Base-by-base conservation (phyloP, 345 rosid genomes). In the Xanthoceras sorbifolium region DNA sequence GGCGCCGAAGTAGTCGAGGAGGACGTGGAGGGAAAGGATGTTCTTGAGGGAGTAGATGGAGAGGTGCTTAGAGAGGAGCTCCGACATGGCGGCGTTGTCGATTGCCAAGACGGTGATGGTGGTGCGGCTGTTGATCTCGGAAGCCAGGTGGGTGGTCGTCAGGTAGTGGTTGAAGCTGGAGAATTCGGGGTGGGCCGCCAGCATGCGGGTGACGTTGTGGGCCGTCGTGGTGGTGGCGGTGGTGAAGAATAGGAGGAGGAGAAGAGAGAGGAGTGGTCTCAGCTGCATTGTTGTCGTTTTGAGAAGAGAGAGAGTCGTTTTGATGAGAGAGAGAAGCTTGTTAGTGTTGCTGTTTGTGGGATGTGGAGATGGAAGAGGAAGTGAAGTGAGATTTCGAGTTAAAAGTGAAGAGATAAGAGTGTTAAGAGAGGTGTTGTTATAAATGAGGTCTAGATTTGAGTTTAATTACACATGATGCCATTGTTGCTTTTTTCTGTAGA, bases 151-250 rank as follows among this genome's bases (percentile, higher is more conserved):
- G 6, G 98, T 97, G 55, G 77, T 46, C 69, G 91, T 79, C 25
- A 97, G 91, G 90, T 86, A 87, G 77, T 89, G 97, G 90, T 85
- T 97, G 88, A 97, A 94, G 76, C 95, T 88, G 78, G 99, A 90
- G 87, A 92, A 84, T 10, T 81, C 74, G 0, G 97, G 98, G 84
- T 94, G 97, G 65, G 40, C 67, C 9, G 93, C 89, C 2, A 97
- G 85, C 46, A 97, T 81, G 64, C 73, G 84, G 32, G 98, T 97
- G 83, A 97, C 77, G 86, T 97, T 97, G 81, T 91, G 97, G 52
- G 88, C 97, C 55, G 81, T 65, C 25, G 88, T 29, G 23, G 76
- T 14, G 32, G 82, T 29, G 63, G 81, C 6, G 36, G 62, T 31
- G 70, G 73, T 17, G 12, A 25, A 50, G 64, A 76, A 23, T 12